phyloP scores from a whole-genome alignment of 257 asterid species.

The Solanum sitiens region DNA sequence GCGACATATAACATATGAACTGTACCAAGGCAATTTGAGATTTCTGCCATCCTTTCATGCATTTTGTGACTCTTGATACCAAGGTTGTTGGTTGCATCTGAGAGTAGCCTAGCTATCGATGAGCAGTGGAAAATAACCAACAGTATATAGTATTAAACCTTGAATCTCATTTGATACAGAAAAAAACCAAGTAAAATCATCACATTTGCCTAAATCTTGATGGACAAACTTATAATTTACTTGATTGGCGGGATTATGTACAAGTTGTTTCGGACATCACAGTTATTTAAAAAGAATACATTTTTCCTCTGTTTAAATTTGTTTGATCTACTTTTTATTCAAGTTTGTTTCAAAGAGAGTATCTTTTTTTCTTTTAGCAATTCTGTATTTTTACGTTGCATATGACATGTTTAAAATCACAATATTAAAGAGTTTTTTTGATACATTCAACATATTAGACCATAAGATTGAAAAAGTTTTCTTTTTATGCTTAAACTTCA shows the following conservation, averaged over 20 bases:
- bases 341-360: background rate
- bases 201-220: background rate
- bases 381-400: background rate
- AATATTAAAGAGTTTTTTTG: too few species aligned
- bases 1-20: background rate
- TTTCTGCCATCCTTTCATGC: background rate
- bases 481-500: too few species aligned
- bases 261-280: background rate
- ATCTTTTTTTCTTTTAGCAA: background rate
- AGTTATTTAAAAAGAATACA: background rate
- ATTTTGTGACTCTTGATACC: background rate
- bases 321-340: background rate
- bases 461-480: too few species aligned
- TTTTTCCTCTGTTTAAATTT: background rate
- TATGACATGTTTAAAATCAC: background rate
- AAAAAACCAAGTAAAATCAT: background rate
- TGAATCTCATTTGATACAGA: background rate
- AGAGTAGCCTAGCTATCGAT: background rate
- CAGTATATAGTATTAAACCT: background rate
- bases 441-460: background rate
- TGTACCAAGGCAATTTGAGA: background rate
- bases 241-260: background rate
- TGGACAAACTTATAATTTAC: background rate
- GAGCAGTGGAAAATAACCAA: background rate
- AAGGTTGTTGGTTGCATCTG: background rate